These are phyloP conservation scores for Pichia thaimueangensis DNA, from an alignment of 805 yeast genomes.

Conservation along the genomic window DNA sequence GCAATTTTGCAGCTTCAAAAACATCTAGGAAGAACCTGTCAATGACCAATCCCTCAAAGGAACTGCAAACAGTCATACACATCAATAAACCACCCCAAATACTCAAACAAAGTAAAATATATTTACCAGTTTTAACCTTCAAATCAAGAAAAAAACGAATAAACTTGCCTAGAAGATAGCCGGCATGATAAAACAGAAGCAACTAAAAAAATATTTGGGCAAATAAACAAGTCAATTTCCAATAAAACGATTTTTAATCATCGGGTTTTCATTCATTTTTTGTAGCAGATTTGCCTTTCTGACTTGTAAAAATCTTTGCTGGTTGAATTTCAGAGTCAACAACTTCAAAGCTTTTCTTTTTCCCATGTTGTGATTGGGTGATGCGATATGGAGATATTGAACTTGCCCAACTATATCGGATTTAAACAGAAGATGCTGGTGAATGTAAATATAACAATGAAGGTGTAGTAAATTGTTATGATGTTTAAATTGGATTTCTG, in stretches of 20 bases:
- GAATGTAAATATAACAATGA: too few relatives aligned
- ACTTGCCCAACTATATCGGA: too few relatives aligned
- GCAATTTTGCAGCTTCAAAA: constrained; percentile 32
- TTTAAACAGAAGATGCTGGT: too few relatives aligned
- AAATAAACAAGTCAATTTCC: constrained; percentile 6
- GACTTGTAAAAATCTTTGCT: too few relatives aligned
- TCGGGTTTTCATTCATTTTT: too few relatives aligned
- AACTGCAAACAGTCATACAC: constrained; percentile 31
- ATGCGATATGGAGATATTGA: too few relatives aligned
- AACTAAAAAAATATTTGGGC: constrained; percentile 4
- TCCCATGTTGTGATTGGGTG: too few relatives aligned
- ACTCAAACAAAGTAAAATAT: constrained; percentile 25
- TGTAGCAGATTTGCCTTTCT: too few relatives aligned
- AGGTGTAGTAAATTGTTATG: too few relatives aligned
- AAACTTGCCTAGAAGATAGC: constrained; percentile 33
- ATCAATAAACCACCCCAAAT: constrained; percentile 32
- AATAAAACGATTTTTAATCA: constrained; percentile 1
- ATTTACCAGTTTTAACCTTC: constrained; percentile 39
- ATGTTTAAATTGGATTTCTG: too few relatives aligned
- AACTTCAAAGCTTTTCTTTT: too few relatives aligned
- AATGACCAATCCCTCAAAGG: constrained; percentile 28
- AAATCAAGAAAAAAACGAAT: constrained; percentile 28
- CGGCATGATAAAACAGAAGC: constrained; percentile 33
- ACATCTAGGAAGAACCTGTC: constrained; percentile 32
- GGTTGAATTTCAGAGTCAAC: too few relatives aligned